phyloP scores from a whole-genome alignment of 169 alveolate species.

The Miamiensis avidus region DNA sequence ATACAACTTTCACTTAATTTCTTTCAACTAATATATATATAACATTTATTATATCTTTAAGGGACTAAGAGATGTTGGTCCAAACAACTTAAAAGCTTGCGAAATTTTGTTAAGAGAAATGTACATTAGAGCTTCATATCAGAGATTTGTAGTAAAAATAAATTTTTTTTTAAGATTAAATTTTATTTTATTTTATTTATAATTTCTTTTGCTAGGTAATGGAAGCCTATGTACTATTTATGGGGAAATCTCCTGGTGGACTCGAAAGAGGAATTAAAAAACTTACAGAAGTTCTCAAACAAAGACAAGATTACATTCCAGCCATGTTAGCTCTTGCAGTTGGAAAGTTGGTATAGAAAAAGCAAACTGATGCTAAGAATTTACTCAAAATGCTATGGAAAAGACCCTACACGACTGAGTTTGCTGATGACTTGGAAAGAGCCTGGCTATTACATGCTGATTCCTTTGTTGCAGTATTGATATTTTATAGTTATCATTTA shows the following conservation, averaged over 20 bases:
- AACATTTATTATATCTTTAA: not conserved
- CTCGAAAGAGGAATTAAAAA: conserved; percentile 61
- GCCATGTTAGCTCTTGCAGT: conserved; percentile 84
- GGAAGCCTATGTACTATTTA: conserved; percentile 66
- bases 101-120: conserved; percentile 74
- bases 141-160: conserved; percentile 37
- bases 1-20: conserved; percentile 4
- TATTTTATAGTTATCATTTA: not conserved
- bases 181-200: too few relatives aligned
- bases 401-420: conserved; percentile 75
- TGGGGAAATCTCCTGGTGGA: conserved; percentile 55
- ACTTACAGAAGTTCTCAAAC: conserved; percentile 57
- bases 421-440: conserved; percentile 87
- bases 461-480: conserved; percentile 27
- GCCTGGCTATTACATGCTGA: conserved; percentile 91
- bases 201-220: conserved; percentile 29
- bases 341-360: conserved; percentile 75
- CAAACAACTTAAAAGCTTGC: conserved; percentile 75
- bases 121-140: conserved; percentile 63
- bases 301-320: conserved; percentile 78
- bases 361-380: conserved; percentile 73
- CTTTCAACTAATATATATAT: not conserved
- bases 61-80: conserved; percentile 22
- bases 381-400: conserved; percentile 55
- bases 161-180: not conserved